Conservation (phyloP, 176 grass and related monocot species). For the Zizania latifolia region DNA sequence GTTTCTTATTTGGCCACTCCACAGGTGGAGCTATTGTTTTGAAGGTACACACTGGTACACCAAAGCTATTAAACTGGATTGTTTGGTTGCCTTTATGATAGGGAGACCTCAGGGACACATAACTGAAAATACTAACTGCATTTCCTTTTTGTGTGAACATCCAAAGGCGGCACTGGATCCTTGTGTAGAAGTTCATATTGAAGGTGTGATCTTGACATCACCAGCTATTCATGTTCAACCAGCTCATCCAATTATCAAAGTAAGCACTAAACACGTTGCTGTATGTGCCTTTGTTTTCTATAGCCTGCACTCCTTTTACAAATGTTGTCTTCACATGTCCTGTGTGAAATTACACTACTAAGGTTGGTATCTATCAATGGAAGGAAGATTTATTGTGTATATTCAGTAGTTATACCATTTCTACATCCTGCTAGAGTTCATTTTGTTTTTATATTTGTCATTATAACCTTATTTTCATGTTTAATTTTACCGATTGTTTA, state of each 20-base stretch:
- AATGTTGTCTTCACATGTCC: not conserved
- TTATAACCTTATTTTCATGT: not conserved
- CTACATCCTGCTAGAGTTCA: not conserved
- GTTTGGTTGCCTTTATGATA: not conserved
- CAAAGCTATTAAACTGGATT: not conserved
- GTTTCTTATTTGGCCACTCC: conserved; percentile 91
- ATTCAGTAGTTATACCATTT: conserved; percentile 1
- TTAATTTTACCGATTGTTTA: not conserved
- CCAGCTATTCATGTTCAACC: conserved; percentile 81
- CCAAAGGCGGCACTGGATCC: conserved; percentile 75
- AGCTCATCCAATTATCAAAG: conserved; percentile 73
- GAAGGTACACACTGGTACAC: conserved; percentile 51
- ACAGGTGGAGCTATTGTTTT: conserved; percentile 92
- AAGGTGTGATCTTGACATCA: conserved; percentile 81
- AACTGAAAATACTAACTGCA: not conserved
- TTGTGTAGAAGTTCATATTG: conserved; percentile 49
- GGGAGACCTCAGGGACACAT: not conserved
- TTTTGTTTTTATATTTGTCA: not conserved
- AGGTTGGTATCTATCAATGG: not conserved
- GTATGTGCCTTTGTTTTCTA: not conserved
- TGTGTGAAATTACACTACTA: not conserved
- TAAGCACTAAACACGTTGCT: conserved; percentile 37
- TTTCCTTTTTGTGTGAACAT: conserved; percentile 11
- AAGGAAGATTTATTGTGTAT: not conserved
- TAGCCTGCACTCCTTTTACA: not conserved